Conservation (phyloP, 73 alveolate genomes). For the Breviolum minutum region DNA sequence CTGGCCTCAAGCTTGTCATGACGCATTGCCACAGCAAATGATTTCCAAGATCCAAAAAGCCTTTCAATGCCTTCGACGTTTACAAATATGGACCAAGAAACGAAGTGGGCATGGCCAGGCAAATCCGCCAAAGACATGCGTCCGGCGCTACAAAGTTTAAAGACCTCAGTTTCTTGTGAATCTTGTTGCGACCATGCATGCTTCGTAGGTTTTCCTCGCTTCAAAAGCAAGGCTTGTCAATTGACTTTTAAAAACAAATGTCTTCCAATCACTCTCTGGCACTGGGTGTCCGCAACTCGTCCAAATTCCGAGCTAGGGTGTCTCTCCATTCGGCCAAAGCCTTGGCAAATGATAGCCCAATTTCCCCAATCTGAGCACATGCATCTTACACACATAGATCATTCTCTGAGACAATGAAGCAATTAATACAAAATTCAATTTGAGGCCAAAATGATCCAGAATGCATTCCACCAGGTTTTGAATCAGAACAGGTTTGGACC, state of each 20-base stretch:
- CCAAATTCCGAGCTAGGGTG: conserved; percentile 52
- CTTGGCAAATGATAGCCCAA: not conserved
- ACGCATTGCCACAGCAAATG: not conserved
- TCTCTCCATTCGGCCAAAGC: conserved; percentile 79
- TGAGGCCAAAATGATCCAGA: not conserved
- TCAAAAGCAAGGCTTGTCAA: not conserved
- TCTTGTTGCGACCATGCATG: not conserved
- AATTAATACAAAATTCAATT: not conserved
- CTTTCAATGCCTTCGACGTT: not conserved
- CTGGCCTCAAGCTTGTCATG: not conserved
- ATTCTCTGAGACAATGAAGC: not conserved
- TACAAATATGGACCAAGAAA: not conserved
- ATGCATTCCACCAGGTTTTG: not conserved
- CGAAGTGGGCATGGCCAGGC: conserved; percentile 94
- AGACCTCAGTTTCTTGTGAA: not conserved
- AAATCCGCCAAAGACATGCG: conserved; percentile 90
- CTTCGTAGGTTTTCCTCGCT: too few species aligned
- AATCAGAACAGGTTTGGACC: not conserved
- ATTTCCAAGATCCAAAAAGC: not conserved
- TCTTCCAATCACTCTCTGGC: not conserved
- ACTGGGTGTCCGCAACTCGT: conserved; percentile 11
- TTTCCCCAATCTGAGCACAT: not conserved
- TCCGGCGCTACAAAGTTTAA: conserved; percentile 82
- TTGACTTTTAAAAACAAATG: not conserved
- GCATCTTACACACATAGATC: not conserved